These are phyloP conservation scores for Phoma herbarum DNA, from an alignment of 2,329 filamentous ascomycete species.

Conservation along the genomic window DNA sequence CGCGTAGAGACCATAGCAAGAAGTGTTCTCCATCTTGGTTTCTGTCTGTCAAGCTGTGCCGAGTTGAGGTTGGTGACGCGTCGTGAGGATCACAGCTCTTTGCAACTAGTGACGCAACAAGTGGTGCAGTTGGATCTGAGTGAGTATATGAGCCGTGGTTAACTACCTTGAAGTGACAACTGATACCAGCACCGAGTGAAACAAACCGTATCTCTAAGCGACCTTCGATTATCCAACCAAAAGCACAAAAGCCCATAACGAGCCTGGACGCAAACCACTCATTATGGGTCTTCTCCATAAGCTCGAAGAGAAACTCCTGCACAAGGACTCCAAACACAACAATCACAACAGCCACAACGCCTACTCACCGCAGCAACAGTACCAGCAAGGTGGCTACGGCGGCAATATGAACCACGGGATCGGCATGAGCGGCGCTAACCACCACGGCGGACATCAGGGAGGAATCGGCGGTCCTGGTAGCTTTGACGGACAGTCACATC, in stretches of 20 bases:
- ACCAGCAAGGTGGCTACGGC: slow-evolving; percentile 6
- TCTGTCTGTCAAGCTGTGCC: not conserved
- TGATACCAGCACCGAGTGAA: not conserved
- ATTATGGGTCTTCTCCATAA: slow-evolving; percentile 9
- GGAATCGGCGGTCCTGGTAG: not conserved
- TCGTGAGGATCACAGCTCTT: not conserved
- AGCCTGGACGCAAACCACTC: too few species aligned
- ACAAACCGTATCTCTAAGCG: too few species aligned
- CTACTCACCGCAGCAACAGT: slow-evolving; percentile 1
- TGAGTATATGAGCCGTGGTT: not conserved
- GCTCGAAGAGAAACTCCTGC: slow-evolving; percentile 11
- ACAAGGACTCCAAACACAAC: slow-evolving; percentile 7
- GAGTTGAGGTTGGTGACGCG: not conserved
- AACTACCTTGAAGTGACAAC: not conserved
- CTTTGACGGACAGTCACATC: not conserved
- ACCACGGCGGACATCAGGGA: not conserved
- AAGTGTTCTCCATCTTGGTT: not conserved
- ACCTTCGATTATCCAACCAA: too few species aligned
- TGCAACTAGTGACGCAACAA: not conserved
- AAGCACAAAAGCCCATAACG: too few species aligned
- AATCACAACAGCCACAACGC: not conserved
- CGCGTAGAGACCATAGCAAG: slow-evolving; percentile 6
- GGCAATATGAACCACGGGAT: slow-evolving; percentile 3
- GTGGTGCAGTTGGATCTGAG: not conserved
- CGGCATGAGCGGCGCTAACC: slow-evolving; percentile 2